Evolutionary conservation across 73 alveolate genomes (phyloP).

Genomic region (Halteria grandinella): DNA sequence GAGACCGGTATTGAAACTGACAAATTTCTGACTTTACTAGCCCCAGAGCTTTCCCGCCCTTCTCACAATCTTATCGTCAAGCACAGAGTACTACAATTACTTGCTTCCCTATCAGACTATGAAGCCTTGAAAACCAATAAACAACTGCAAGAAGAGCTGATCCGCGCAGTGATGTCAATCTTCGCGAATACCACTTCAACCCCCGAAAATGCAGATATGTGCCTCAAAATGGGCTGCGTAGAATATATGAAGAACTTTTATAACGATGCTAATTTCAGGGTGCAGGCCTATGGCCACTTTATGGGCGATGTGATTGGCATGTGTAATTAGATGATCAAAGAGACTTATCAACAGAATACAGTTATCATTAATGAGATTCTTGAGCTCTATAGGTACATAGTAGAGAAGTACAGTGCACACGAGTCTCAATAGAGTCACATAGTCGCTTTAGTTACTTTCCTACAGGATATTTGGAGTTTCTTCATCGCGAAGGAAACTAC

Average conservation of each 20-base stretch:
- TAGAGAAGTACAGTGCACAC: conserved; percentile 51
- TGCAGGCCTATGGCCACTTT: conserved; percentile 1
- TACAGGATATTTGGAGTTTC: conserved; percentile 40
- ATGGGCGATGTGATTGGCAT: conserved; percentile 21
- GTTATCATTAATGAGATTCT: conserved; percentile 50
- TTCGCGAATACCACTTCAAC: no score
- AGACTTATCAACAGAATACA: conserved; percentile 6
- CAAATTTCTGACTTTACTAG: background rate
- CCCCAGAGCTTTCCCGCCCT: background rate
- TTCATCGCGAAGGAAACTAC: conserved; percentile 8
- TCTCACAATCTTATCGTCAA: conserved; percentile 35
- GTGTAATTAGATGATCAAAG: conserved; percentile 38
- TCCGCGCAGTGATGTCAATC: conserved; percentile 19
- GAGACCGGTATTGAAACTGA: conserved; percentile 10
- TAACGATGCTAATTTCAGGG: conserved; percentile 24
- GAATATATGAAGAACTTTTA: conserved; percentile 50
- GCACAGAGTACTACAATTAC: conserved; percentile 22
- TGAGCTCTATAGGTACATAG: conserved; percentile 42
- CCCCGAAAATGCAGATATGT: no score
- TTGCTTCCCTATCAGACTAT: conserved; percentile 38
- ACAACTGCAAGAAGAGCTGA: conserved; percentile 12
- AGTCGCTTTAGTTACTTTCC: background rate
- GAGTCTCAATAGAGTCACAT: conserved; percentile 28
- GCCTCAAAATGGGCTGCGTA: conserved; percentile 50
- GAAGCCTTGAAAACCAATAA: background rate